Evolutionary conservation across 2,329 filamentous ascomycete species (phyloP).

Genomic region (Canariomyces notabilis): DNA sequence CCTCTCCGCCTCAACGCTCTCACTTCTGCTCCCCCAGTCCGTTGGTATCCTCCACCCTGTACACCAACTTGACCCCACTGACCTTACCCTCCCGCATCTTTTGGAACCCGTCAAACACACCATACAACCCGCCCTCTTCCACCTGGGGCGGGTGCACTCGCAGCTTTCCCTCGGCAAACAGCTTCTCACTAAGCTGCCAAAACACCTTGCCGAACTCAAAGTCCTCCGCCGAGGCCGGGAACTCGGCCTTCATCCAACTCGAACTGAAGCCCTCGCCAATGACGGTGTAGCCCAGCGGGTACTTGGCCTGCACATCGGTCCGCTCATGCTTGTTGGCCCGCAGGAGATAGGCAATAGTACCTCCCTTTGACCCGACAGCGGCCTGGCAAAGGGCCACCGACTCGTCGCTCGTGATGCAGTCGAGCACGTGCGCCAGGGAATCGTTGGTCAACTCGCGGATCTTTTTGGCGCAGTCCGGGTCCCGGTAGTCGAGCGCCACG

Average conservation of each 20-base stretch:
- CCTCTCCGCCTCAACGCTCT: too few relatives aligned
- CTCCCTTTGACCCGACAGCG: constrained; percentile 17
- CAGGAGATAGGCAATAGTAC: neutral
- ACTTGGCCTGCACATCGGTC: constrained; percentile 30
- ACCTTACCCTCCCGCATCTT: too few relatives aligned
- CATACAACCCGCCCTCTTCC: neutral
- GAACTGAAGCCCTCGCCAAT: constrained; percentile 32
- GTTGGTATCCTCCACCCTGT: too few relatives aligned
- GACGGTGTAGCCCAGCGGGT: constrained; percentile 39
- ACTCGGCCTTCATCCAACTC: constrained; percentile 18
- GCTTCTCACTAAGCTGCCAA: constrained; percentile 1
- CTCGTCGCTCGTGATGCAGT: constrained; percentile 30
- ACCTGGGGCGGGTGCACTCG: neutral
- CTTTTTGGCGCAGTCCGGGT: constrained; percentile 15
- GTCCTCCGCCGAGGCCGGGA: constrained; percentile 27
- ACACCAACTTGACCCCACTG: too few relatives aligned
- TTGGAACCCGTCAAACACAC: too few relatives aligned
- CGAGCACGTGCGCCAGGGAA: constrained; percentile 28
- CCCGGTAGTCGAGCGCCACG: constrained; percentile 41
- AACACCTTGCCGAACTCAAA: constrained; percentile 11
- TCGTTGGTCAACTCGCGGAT: constrained; percentile 14
- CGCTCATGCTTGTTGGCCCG: neutral
- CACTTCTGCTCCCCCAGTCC: too few relatives aligned
- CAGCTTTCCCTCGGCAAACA: constrained; percentile 7
- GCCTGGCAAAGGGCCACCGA: constrained; percentile 29